A percentile compares a stretch with the other conserved stretches of the same genome.
phyloP scores from a whole-genome alignment of 2,329 filamentous ascomycete genomes.

The Phialophora expanda region DNA sequence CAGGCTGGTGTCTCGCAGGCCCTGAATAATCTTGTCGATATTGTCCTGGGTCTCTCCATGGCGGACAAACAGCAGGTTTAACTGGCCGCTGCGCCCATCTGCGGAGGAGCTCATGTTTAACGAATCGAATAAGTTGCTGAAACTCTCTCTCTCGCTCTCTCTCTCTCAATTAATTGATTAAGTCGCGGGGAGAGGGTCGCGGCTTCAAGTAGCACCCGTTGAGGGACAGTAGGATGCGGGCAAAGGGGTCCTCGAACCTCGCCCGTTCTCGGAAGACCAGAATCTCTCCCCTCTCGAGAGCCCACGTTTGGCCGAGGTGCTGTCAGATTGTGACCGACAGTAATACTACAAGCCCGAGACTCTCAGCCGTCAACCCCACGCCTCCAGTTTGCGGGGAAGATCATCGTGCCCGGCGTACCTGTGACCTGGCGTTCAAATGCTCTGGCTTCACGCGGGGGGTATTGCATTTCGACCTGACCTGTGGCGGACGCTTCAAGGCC shows the following conservation, averaged over 20 bases:
- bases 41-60: constrained; percentile 36
- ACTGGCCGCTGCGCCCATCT: constrained; percentile 1
- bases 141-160: background rate
- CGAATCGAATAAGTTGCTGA: background rate
- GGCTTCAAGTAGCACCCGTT: background rate
- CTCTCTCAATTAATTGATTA: background rate
- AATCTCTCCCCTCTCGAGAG: background rate
- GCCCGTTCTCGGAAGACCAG: background rate
- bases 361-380: background rate
- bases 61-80: constrained; percentile 32
- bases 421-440: background rate
- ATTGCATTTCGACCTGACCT: background rate
- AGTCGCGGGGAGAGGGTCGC: background rate
- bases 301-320: background rate
- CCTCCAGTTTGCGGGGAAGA: background rate
- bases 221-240: background rate
- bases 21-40: constrained; percentile 28
- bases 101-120: background rate
- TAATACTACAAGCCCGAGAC: background rate
- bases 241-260: background rate
- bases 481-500: background rate
- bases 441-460: background rate
- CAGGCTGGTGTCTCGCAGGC: constrained; percentile 28
- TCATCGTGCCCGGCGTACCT: background rate
- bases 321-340: background rate